Evolutionary conservation across 768 basidiomycete species (phyloP).

Genomic region (Tylopilus sp.): DNA sequence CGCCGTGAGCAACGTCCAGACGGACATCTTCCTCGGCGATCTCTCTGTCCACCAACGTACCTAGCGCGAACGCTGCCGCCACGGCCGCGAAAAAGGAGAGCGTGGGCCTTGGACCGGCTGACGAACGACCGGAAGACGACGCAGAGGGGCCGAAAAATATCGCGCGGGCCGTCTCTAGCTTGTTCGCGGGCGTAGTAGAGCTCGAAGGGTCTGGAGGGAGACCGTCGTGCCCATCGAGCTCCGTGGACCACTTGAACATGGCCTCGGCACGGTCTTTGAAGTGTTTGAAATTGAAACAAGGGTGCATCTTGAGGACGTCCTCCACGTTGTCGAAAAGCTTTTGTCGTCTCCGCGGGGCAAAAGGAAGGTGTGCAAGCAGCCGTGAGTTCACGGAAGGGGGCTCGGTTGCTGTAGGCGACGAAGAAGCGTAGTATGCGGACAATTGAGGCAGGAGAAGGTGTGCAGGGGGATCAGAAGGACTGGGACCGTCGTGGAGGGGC

Average conservation of each 20-base stretch:
- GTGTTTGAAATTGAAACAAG: slow-evolving; percentile 48
- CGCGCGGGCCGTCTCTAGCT: slow-evolving; percentile 28
- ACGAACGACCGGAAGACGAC: slow-evolving; percentile 8
- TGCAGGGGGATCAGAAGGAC: slow-evolving; percentile 19
- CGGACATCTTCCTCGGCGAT: slow-evolving; percentile 27
- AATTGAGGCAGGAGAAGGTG: slow-evolving; percentile 21
- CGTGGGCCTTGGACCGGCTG: slow-evolving; percentile 16
- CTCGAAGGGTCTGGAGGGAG: slow-evolving; percentile 9
- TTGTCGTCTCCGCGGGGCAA: slow-evolving; percentile 35
- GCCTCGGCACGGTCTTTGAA: slow-evolving; percentile 43
- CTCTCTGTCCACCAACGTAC: slow-evolving; percentile 40
- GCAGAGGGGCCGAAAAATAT: slow-evolving; percentile 29
- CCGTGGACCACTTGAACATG: slow-evolving; percentile 42
- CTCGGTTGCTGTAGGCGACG: slow-evolving; percentile 23
- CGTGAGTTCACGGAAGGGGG: slow-evolving; percentile 36
- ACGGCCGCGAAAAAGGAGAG: slow-evolving; percentile 55
- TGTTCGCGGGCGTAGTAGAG: slow-evolving; percentile 18
- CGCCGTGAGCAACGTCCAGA: slow-evolving; percentile 20
- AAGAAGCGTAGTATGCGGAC: slow-evolving; percentile 18
- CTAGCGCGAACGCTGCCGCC: slow-evolving; percentile 58
- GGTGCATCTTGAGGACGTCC: slow-evolving; percentile 45
- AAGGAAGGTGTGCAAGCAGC: slow-evolving; percentile 40
- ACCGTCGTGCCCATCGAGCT: slow-evolving; percentile 21
- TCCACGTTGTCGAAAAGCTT: slow-evolving; percentile 38
- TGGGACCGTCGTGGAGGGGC: slow-evolving; percentile 17